A percentile compares a stretch with the other conserved stretches of the same genome.
Evolutionary conservation across 345 rosid species (phyloP).

Genomic region (Linum trigynum): DNA sequence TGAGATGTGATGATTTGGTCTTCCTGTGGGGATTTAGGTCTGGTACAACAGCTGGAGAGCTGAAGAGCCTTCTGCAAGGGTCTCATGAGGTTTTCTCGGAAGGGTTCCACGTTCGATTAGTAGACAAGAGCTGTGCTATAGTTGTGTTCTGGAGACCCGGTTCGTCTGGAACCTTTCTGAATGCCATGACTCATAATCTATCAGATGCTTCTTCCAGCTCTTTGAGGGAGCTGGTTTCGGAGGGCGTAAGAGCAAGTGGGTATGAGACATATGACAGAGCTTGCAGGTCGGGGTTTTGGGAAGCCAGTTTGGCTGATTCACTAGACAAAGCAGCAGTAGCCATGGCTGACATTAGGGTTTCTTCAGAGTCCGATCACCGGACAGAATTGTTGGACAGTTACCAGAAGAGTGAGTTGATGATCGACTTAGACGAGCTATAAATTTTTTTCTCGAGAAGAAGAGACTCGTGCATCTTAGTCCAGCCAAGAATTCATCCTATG

Average conservation of each 20-base stretch:
- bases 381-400: slow-evolving; percentile 32
- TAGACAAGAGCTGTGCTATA: slow-evolving; percentile 68
- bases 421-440: slow-evolving; percentile 67
- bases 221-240: slow-evolving; percentile 53
- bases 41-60: slow-evolving; percentile 38
- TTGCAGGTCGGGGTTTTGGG: slow-evolving; percentile 64
- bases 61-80: slow-evolving; percentile 52
- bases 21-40: slow-evolving; percentile 69
- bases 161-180: slow-evolving; percentile 35
- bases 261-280: slow-evolving; percentile 49
- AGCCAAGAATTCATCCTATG: no score
- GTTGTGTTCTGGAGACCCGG: slow-evolving; percentile 55
- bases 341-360: slow-evolving; percentile 9
- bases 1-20: slow-evolving; percentile 52
- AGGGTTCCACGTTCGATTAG: slow-evolving; percentile 47
- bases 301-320: slow-evolving; percentile 47
- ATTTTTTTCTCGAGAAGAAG: not conserved
- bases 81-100: slow-evolving; percentile 36
- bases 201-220: slow-evolving; percentile 29
- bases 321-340: slow-evolving; percentile 41
- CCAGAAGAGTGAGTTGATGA: slow-evolving; percentile 43
- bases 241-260: slow-evolving; percentile 55
- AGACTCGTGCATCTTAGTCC: no score
- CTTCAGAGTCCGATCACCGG: slow-evolving; percentile 19
- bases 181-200: slow-evolving; percentile 25